Evolutionary conservation across 768 basidiomycete genomes (phyloP), one percentile per base, ranked within the genome.

Genomic region (Tricholoma hemisulphureum): DNA sequence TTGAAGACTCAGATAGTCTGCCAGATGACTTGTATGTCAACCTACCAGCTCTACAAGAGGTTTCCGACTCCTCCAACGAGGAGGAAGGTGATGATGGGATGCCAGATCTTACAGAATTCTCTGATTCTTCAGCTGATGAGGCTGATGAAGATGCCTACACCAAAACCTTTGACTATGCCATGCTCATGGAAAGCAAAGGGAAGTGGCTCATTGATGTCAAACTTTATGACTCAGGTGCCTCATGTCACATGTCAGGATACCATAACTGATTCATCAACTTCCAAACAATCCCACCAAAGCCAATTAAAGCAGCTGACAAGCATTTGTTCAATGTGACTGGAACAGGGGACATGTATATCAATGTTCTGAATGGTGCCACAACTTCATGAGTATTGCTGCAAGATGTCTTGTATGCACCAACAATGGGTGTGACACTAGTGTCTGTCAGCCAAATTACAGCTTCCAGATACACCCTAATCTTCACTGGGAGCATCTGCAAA

Each of bases 301-400:
- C n/a, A n/a, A n/a, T n/a, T n/a, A n/a, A n/a, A n/a, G 64, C 65
- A 6, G 67, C 70, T 21, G 63, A 69, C 37, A 69, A 66, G 51
- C 54, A 61, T 4, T 50, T 46, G 11, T 67, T 69, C 52, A 54
- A 59, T 23, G 67, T 63, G 11, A 56, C 49, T 5, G 65, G 69
- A 18, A 59, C 58, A 29, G 67, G 67, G 7, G 62, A 63, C 51
- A 60, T 70, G 55, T 61, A 58, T 32, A 50, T 70, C 28, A 56
- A 64, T n/a, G n/a, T n/a, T n/a, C n/a, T n/a, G n/a, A n/a, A 39
- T 39, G 37, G 37, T 20, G 6, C 37, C 18, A 41, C 39, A 20
- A 41, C 39, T 20, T 41, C 39, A 5, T 6, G 18, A 11, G 39
- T 41, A 2, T 20, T 41, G 39, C 39, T 41, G 3, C n/a, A n/a